Evolutionary conservation across 139 green algal genomes (phyloP).

Genomic region (Chlorella sp.): DNA sequence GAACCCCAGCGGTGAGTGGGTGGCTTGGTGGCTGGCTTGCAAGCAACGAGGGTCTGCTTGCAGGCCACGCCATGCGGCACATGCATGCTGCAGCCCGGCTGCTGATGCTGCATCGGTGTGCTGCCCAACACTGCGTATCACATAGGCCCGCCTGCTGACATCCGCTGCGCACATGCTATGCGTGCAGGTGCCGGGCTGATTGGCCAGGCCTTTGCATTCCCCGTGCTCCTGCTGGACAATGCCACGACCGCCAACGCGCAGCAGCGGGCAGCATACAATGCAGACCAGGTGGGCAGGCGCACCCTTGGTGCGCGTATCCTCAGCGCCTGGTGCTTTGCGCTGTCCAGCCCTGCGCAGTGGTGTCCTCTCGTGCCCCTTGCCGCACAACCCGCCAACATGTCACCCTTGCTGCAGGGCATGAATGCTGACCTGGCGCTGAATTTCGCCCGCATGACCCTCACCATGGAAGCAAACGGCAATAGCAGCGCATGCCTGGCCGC

Average conservation of each 20-base stretch:
- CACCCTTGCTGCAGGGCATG: conserved; percentile 23
- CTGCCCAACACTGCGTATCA: too few species aligned
- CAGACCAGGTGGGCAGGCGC: conserved; percentile 12
- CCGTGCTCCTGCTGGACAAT: conserved; percentile 38
- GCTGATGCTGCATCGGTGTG: too few species aligned
- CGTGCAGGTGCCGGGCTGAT: conserved; percentile 28
- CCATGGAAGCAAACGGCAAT: conserved; percentile 61
- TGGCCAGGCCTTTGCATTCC: conserved; percentile 32
- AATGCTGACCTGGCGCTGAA: conserved; percentile 39
- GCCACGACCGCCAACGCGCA: conserved; percentile 27
- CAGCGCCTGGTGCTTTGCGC: too few species aligned
- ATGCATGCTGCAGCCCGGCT: too few species aligned
- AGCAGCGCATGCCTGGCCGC: conserved; percentile 56
- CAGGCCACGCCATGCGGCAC: too few species aligned
- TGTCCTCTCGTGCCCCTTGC: too few species aligned
- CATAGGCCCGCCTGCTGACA: too few species aligned
- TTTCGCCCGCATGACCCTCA: conserved; percentile 47
- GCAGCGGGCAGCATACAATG: conserved; percentile 54
- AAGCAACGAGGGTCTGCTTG: not conserved
- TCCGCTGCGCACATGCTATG: too few species aligned
- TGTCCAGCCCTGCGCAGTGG: not conserved
- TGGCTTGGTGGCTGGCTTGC: not conserved
- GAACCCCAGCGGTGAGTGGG: conserved; percentile 43
- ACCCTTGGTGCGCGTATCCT: not conserved
- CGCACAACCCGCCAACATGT: too few species aligned